A percentile compares a stretch with the other conserved stretches of the same genome.
These are phyloP conservation scores for Aspergillus niger DNA, from an alignment of 2,329 filamentous ascomycete genomes.

Conservation along the genomic window DNA sequence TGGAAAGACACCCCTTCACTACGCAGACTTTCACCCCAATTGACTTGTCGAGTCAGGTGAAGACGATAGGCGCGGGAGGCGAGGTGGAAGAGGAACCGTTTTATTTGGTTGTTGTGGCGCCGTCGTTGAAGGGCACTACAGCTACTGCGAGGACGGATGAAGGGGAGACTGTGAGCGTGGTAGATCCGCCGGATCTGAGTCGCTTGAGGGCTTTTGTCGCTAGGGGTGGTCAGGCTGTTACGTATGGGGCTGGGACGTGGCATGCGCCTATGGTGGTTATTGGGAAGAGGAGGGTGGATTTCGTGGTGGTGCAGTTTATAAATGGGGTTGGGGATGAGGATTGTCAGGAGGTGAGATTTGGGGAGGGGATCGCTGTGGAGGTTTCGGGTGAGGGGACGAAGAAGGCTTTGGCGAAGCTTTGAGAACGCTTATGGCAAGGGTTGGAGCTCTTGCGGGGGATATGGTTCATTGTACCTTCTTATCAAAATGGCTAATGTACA, in stretches of 20 bases:
- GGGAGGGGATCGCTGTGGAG: constrained; percentile 42
- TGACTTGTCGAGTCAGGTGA: constrained; percentile 47
- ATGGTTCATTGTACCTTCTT: neutral
- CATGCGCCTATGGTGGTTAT: constrained; percentile 95
- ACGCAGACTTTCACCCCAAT: constrained; percentile 91
- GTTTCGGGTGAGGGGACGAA: constrained; percentile 15
- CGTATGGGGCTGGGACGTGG: constrained; percentile 89
- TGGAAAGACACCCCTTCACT: constrained; percentile 92
- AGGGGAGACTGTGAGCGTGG: constrained; percentile 37
- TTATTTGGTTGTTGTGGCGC: constrained; percentile 89
- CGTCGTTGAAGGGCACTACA: constrained; percentile 59
- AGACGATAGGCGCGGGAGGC: constrained; percentile 15
- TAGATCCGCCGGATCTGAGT: constrained; percentile 68
- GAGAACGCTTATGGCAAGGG: neutral
- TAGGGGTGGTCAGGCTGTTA: constrained; percentile 77
- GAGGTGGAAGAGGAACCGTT: constrained; percentile 32
- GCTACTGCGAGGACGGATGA: constrained; percentile 35
- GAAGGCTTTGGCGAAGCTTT: constrained; percentile 9
- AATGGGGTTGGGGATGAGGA: constrained; percentile 83
- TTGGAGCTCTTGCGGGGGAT: neutral
- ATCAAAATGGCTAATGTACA: neutral
- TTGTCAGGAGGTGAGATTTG: constrained; percentile 73
- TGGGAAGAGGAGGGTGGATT: constrained; percentile 71
- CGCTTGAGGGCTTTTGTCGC: constrained; percentile 77
- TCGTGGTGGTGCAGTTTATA: constrained; percentile 84